A percentile compares a stretch with the other conserved stretches of the same genome.
These are phyloP conservation scores for Phialophora expanda DNA, from an alignment of 2,329 filamentous ascomycete genomes.

Conservation along the genomic window DNA sequence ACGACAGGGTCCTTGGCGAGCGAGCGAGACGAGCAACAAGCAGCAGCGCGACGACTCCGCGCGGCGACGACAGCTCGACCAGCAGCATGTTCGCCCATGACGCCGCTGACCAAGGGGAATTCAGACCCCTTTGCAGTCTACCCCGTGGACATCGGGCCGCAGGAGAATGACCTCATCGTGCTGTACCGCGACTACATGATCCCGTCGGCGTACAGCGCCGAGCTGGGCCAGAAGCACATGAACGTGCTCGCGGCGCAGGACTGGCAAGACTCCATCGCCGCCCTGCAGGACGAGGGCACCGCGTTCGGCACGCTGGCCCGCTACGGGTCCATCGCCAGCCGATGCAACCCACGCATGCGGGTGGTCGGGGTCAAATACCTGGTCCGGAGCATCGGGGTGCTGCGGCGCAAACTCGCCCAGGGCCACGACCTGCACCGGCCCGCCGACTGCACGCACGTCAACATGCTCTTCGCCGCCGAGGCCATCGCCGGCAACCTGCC, in stretches of 20 bases:
- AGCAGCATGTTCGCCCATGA: neutral
- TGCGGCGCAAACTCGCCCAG: neutral
- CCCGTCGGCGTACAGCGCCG: constrained; percentile 6
- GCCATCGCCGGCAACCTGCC: neutral
- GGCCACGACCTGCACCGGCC: neutral
- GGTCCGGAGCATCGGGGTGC: constrained; percentile 1
- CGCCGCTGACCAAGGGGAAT: neutral
- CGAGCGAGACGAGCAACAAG: neutral
- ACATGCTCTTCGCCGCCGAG: constrained; percentile 13
- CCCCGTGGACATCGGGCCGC: neutral
- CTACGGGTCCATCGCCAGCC: constrained; percentile 3
- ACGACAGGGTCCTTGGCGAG: neutral
- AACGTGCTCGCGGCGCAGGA: constrained; percentile 1
- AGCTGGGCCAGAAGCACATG: constrained; percentile 8
- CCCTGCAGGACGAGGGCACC: constrained; percentile 1
- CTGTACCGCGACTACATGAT: constrained; percentile 6
- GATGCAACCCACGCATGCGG: neutral
- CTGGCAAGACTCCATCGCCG: neutral
- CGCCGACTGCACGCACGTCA: neutral
- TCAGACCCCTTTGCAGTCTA: constrained; percentile 7
- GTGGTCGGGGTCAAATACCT: neutral
- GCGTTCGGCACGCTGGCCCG: neutral
- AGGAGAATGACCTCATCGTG: constrained; percentile 1
- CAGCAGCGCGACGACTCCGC: neutral
- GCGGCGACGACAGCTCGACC: neutral